A percentile compares a stretch with the other conserved stretches of the same genome.
Evolutionary conservation across 1,284 basidiomycete species (phyloP).

Genomic region (Naganishia sp.): DNA sequence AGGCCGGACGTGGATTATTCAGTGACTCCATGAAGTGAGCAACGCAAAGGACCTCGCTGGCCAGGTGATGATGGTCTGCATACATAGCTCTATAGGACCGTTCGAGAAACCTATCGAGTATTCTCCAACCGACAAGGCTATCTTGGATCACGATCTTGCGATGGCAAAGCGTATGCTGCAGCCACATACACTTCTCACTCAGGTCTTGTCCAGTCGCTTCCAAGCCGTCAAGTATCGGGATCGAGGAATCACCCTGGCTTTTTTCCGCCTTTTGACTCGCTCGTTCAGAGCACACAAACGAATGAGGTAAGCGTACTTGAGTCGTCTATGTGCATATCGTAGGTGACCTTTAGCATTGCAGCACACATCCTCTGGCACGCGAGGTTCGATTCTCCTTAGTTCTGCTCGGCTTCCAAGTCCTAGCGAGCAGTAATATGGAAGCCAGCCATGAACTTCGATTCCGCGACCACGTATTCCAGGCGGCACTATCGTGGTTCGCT

Average conservation of each 20-base stretch:
- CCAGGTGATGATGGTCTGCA: slow-evolving; percentile 9
- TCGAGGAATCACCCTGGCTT: slow-evolving; percentile 78
- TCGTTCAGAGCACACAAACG: slow-evolving; percentile 67
- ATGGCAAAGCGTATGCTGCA: slow-evolving; percentile 73
- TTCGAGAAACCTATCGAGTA: slow-evolving; percentile 85
- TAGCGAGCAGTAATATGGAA: slow-evolving; percentile 86
- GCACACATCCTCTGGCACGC: slow-evolving; percentile 86
- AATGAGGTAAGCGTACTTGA: slow-evolving; percentile 64
- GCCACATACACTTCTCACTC: slow-evolving; percentile 81
- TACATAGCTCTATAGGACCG: slow-evolving; percentile 74
- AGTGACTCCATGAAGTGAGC: slow-evolving; percentile 74
- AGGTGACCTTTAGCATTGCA: slow-evolving; percentile 46
- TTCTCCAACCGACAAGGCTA: slow-evolving; percentile 83
- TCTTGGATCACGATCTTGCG: slow-evolving; percentile 71
- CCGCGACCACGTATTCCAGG: slow-evolving; percentile 73
- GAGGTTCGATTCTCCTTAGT: slow-evolving; percentile 87
- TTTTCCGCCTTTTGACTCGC: slow-evolving; percentile 79
- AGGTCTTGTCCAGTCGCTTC: slow-evolving; percentile 88
- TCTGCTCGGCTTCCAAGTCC: slow-evolving; percentile 87
- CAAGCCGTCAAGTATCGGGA: slow-evolving; percentile 90
- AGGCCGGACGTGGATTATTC: slow-evolving; percentile 76
- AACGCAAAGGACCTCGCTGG: slow-evolving; percentile 12
- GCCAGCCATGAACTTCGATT: slow-evolving; percentile 75
- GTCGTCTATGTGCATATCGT: neutral
- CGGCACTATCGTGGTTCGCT: slow-evolving; percentile 91